These are phyloP conservation scores for Colletotrichum horii DNA, from an alignment of 2,329 filamentous ascomycete genomes.

Conservation along the genomic window DNA sequence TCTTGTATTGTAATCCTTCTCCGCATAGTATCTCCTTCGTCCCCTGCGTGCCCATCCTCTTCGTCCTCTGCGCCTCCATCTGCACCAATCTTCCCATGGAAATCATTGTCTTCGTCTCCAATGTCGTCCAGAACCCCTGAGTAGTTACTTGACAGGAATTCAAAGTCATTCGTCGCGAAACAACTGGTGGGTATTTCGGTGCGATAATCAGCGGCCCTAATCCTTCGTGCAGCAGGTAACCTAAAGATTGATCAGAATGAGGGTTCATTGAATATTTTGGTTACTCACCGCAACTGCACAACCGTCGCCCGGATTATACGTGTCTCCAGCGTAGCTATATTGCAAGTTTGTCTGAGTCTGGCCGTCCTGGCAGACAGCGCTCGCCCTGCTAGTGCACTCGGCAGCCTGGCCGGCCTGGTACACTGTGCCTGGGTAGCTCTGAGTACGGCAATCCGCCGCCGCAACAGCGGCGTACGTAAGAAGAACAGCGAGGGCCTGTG, in stretches of 20 bases:
- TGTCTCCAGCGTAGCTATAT: background rate
- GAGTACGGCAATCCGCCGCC: background rate
- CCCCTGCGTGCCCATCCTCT: background rate
- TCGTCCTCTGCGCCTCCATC: background rate
- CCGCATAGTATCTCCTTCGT: accelerated
- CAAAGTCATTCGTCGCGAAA: too few relatives aligned
- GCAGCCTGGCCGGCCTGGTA: background rate
- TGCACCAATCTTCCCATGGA: background rate
- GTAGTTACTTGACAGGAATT: too few relatives aligned
- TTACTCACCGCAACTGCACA: background rate
- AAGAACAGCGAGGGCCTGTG: background rate
- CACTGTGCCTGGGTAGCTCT: background rate
- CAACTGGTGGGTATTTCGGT: too few relatives aligned
- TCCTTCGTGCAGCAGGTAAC: background rate
- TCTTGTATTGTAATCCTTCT: background rate
- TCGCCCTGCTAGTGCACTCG: background rate
- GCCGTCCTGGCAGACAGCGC: background rate
- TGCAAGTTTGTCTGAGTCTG: background rate
- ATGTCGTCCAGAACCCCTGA: too few relatives aligned
- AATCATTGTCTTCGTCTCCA: background rate
- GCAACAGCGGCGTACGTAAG: background rate
- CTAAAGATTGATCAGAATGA: background rate
- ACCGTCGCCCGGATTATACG: background rate
- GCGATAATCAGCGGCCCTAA: too few relatives aligned
- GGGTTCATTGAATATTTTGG: background rate